Evolutionary conservation across 2,329 filamentous ascomycete genomes (phyloP).

Genomic region (Xylaria digitata): DNA sequence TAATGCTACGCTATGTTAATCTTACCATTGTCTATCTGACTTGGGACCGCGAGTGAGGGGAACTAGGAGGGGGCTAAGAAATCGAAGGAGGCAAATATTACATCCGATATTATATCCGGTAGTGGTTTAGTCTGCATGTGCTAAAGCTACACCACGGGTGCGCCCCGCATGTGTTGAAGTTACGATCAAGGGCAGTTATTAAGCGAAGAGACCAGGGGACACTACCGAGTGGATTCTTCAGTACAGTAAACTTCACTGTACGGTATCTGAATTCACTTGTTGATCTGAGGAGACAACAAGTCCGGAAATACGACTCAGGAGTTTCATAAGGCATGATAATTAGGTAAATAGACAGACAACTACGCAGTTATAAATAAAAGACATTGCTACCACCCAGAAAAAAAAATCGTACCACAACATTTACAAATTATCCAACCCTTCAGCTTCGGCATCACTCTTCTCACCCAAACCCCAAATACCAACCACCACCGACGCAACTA

Average conservation of each 20-base stretch:
- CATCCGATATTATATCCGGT: too few relatives aligned
- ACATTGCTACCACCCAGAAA: not conserved
- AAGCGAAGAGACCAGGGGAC: not conserved
- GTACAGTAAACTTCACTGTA: not conserved
- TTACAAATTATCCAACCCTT: not conserved
- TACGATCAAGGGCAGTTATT: not conserved
- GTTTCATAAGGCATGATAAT: not conserved
- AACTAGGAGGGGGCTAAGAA: too few relatives aligned
- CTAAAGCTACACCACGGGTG: too few relatives aligned
- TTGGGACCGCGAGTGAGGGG: too few relatives aligned
- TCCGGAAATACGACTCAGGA: not conserved
- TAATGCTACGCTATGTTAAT: too few relatives aligned
- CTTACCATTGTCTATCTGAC: too few relatives aligned
- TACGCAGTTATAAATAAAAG: not conserved
- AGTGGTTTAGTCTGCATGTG: too few relatives aligned
- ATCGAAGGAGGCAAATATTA: too few relatives aligned
- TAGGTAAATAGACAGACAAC: not conserved
- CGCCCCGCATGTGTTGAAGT: too few relatives aligned
- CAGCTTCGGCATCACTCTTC: not conserved
- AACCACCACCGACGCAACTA: not conserved
- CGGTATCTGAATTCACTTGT: not conserved
- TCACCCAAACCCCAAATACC: not conserved
- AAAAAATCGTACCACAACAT: not conserved
- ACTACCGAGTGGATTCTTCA: not conserved
- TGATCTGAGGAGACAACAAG: not conserved